Percentiles rank a stretch among this genome's conserved stretches.
Conservation (phyloP, 345 rosid genomes). For the Syzygium grande region DNA sequence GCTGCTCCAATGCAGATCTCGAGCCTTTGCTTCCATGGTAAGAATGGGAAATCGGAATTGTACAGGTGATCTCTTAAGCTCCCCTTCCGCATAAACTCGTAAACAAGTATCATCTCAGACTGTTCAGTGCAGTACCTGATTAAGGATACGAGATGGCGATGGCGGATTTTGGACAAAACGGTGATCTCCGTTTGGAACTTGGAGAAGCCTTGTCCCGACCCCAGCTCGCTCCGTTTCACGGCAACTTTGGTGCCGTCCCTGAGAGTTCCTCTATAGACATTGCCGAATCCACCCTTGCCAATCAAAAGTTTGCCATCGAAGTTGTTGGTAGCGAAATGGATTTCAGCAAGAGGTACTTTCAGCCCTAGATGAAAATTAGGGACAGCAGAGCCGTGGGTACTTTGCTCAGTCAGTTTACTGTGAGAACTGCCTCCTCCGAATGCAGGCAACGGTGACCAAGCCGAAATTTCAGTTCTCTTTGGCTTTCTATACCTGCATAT, state of each 20-base stretch:
- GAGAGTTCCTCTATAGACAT: conserved; percentile 28
- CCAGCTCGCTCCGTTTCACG: conserved; percentile 33
- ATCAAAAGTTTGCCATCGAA: conserved; percentile 23
- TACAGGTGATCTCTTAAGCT: conserved; percentile 41
- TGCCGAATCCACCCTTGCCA: conserved; percentile 44
- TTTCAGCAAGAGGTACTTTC: conserved; percentile 24
- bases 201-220: conserved; percentile 33
- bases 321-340: conserved; percentile 31
- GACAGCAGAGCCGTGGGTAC: conserved; percentile 1
- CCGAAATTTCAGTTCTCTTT: conserved; percentile 9
- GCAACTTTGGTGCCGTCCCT: conserved; percentile 31
- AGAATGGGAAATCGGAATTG: conserved; percentile 14
- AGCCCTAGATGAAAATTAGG: conserved; percentile 23
- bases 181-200: conserved; percentile 49
- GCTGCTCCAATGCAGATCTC: conserved; percentile 59
- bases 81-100: conserved; percentile 52
- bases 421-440: conserved; percentile 13
- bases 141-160: conserved; percentile 58
- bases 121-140: conserved; percentile 56
- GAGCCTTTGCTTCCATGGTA: conserved; percentile 49
- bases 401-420: conserved; percentile 5
- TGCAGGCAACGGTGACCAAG: conserved; percentile 12
- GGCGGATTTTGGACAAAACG: conserved; percentile 51
- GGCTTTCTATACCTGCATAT: background rate
- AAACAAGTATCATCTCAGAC: conserved; percentile 51